These are phyloP conservation scores for Juncus effusus DNA, from an alignment of 176 grass and related monocot genomes.

Conservation along the genomic window DNA sequence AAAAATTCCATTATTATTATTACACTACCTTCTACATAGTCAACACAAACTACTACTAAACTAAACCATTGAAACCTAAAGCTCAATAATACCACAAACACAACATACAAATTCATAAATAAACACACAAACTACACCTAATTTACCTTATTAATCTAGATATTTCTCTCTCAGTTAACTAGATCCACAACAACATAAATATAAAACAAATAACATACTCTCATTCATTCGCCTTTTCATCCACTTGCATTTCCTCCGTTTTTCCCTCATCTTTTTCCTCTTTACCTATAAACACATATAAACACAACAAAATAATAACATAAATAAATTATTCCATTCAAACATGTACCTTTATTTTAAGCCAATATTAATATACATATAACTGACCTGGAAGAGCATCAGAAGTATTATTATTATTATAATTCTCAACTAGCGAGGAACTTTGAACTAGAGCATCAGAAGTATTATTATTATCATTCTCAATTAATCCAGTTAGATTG, in stretches of 20 bases:
- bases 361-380: neutral
- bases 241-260: neutral
- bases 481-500: constrained; percentile 30
- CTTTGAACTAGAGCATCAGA: neutral
- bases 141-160: neutral
- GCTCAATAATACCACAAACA: too few relatives aligned
- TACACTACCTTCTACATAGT: too few relatives aligned
- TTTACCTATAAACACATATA: constrained; percentile 15
- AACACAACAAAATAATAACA: neutral
- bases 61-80: too few relatives aligned
- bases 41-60: too few relatives aligned
- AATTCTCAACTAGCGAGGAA: neutral
- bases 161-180: constrained; percentile 7
- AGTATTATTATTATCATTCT: constrained; percentile 21
- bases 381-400: constrained; percentile 19
- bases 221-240: constrained; percentile 11
- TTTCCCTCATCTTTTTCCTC: constrained; percentile 1
- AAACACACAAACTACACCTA: constrained; percentile 15
- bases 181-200: neutral
- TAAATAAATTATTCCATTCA: neutral
- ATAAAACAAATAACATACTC: neutral
- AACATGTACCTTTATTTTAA: too few relatives aligned
- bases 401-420: constrained; percentile 12
- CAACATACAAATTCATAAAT: neutral
- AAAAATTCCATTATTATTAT: too few relatives aligned